Evolutionary conservation across 345 rosid species (phyloP), one percentile per base, ranked within the genome.

Genomic region (Eucalyptus melliodora): DNA sequence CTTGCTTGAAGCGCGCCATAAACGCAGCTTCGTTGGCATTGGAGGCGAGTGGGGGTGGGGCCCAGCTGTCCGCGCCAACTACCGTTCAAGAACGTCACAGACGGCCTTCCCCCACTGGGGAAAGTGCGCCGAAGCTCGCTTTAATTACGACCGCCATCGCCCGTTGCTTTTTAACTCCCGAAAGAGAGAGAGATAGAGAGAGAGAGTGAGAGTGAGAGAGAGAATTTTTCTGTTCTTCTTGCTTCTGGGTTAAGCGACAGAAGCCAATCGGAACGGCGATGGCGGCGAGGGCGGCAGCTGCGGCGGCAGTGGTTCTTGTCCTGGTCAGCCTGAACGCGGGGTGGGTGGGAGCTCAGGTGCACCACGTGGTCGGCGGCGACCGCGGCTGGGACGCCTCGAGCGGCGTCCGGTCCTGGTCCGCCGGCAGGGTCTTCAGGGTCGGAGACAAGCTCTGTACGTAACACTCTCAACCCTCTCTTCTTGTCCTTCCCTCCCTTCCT

Each of bases 391-490:
- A 93, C 56, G 81, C 93, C 9, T 88, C 89, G 9, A 77, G 90
- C 44, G 93, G 92, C 69, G 67, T 94, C 31, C 92, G 91, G 14
- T 89, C 93, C 34, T 95, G 97, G 98, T 90, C 95, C 86, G 89
- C 92, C 87, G 93, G 91, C 26, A 93, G 91, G 90, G 89, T 83
- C 88, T 94, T 95, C 95, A 80, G 90, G 55, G 92, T 94, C 77
- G 98, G 98, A 81, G 97, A 96, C 88, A 93, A 89, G 87, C 92
- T 96, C 89, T 96, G 98, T 96, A 67, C 90, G 98, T 81, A 47
- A 60, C n/a, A 15, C 27, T 6, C 21, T 30, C n/a, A 13, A n/a
- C 72, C 27, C 65, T 59, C 7, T 55, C 60, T 55, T 55, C 60
- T 53, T 2, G 15, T 50, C 6, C 16, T 11, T 50, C 5, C 30